Evolutionary conservation across 2,329 filamentous ascomycete species (phyloP), one percentile per base, ranked within the genome.

Genomic region (Hawksworthiomyces lignivorus): DNA sequence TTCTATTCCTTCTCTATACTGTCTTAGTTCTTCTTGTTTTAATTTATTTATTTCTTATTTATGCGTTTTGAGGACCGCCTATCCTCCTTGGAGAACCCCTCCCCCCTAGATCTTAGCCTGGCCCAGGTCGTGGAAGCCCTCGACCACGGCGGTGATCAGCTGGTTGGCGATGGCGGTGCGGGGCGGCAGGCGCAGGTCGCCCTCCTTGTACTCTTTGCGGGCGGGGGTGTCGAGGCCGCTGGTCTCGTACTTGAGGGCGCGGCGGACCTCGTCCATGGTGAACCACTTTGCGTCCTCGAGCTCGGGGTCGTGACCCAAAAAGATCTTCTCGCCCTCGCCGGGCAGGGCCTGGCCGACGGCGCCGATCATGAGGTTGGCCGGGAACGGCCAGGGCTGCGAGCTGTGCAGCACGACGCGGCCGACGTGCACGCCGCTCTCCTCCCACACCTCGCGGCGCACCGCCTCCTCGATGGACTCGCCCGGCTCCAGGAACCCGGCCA

Each of bases 211-310:
- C 10, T 73, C 82, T 30, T 74, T 65, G 0, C 77, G 75, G 2
- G 82, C 66, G 1, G 68, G 59, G 31, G 84, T 82, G 12, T 79
- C 84, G 45, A 95, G 56, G 3, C 73, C 73, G 59, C 78, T 82
- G 1, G 78, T 78, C 0, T 85, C 84, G 8, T 75, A 67, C 43
- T 65, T 63, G 57, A 97, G 62, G 1, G 87, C 90, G 55, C 83
- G 76, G 54, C 79, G 70, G 3, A 95, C 78, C 62, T 95, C 88
- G 1, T 87, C 87, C 26, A 94, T 66, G 1, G 75, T 65, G 54
- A 90, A 90, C 92, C 92, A 98, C 60, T 79, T 83, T 4, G 92
- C 92, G 62, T 84, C 77, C 57, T 95, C 87, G 48, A 98, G 62
- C 67, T 98, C 92, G 0, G 87, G 86, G 59, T 98, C 92, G 60